Evolutionary conservation across 1,284 basidiomycete genomes (phyloP).

Genomic region (Austropuccinia psidii): DNA sequence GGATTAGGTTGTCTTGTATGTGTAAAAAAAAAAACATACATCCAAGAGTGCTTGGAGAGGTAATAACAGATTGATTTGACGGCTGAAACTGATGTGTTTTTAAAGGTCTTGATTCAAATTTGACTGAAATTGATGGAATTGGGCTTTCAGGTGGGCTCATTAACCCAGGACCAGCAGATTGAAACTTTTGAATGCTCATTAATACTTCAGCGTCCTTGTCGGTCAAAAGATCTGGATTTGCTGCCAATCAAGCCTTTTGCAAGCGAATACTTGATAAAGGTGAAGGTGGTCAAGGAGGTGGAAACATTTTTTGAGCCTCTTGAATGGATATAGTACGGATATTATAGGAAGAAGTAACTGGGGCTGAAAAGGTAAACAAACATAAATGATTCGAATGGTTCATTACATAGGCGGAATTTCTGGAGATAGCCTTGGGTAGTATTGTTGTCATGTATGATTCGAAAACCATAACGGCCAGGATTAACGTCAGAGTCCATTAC

Average conservation of each 20-base stretch:
- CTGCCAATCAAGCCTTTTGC: slow-evolving; percentile 75
- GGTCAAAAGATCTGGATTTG: slow-evolving; percentile 83
- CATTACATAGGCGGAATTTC: background rate
- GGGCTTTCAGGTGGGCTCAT: slow-evolving; percentile 44
- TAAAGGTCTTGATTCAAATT: slow-evolving; percentile 45
- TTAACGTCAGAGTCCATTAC: slow-evolving; percentile 84
- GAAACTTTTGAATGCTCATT: slow-evolving; percentile 42
- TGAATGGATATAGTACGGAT: slow-evolving; percentile 91
- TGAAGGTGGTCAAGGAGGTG: slow-evolving; percentile 85
- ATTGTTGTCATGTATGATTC: slow-evolving; percentile 79
- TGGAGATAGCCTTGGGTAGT: slow-evolving; percentile 60
- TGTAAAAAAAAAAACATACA: no score
- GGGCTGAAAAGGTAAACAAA: slow-evolving; percentile 54
- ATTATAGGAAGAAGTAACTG: slow-evolving; percentile 93
- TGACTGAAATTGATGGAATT: slow-evolving; percentile 41
- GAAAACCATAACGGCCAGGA: slow-evolving; percentile 89
- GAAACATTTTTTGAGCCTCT: slow-evolving; percentile 92
- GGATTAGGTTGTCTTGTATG: no score
- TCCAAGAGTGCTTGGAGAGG: background rate
- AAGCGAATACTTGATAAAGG: slow-evolving; percentile 78
- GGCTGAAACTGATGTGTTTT: slow-evolving; percentile 41
- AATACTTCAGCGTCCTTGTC: slow-evolving; percentile 51
- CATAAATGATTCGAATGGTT: slow-evolving; percentile 17
- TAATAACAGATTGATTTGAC: slow-evolving; percentile 32
- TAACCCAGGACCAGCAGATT: slow-evolving; percentile 41